A percentile compares a stretch with the other conserved stretches of the same genome.
Evolutionary conservation across 805 yeast genomes (phyloP).

Genomic region (Candida fluviatilis): DNA sequence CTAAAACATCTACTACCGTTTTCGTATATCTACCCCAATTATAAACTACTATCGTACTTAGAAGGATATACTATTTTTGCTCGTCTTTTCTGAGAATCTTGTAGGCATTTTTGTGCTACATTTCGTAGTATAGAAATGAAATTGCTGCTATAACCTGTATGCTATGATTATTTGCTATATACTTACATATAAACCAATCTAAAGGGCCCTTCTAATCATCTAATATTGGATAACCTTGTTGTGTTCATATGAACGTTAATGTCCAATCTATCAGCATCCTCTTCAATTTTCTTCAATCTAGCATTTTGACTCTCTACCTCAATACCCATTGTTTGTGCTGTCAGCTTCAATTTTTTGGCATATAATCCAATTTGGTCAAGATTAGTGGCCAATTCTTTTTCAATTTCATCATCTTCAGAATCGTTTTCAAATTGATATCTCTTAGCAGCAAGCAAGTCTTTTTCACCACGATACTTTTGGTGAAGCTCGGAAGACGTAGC

Average conservation of each 20-base stretch:
- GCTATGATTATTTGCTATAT: too few relatives aligned
- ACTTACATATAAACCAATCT: not conserved
- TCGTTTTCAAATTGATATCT: slow-evolving; percentile 84
- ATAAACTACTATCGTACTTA: too few relatives aligned
- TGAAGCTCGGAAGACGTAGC: slow-evolving; percentile 33
- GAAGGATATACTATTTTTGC: too few relatives aligned
- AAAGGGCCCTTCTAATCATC: slow-evolving; percentile 14
- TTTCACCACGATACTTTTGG: slow-evolving; percentile 50
- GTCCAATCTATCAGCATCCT: slow-evolving; percentile 80
- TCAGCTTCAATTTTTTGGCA: slow-evolving; percentile 63
- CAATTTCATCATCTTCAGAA: slow-evolving; percentile 90
- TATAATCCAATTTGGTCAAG: slow-evolving; percentile 71
- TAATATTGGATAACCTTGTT: slow-evolving; percentile 56
- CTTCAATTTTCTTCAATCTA: slow-evolving; percentile 71
- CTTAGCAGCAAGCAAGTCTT: slow-evolving; percentile 53
- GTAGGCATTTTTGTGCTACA: too few relatives aligned
- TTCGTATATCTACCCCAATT: too few relatives aligned
- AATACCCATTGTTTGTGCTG: slow-evolving; percentile 68
- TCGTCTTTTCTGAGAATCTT: too few relatives aligned
- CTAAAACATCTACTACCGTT: too few relatives aligned
- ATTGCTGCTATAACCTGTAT: too few relatives aligned
- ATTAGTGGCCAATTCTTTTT: slow-evolving; percentile 79
- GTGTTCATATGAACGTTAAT: slow-evolving; percentile 78
- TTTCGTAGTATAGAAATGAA: too few relatives aligned
- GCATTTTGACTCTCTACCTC: slow-evolving; percentile 78